phyloP scores from a whole-genome alignment of 108 stramenopile genomes.

The Cyclotella cryptica region DNA sequence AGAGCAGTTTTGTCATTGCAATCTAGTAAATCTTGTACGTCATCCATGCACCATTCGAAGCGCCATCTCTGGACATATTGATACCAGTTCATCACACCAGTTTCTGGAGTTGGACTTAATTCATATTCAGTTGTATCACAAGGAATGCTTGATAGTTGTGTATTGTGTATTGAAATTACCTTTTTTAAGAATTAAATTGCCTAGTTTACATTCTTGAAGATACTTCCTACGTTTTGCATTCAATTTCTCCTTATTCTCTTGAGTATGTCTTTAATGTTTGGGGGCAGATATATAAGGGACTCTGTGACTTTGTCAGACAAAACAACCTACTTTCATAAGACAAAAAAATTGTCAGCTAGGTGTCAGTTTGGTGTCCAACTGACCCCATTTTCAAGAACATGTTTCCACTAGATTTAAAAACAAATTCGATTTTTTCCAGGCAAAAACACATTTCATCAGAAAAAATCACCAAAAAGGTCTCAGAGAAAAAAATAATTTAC shows the following conservation, averaged over 20 bases:
- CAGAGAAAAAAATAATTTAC: too few relatives aligned
- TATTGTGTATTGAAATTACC: constrained; percentile 13
- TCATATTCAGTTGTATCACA: constrained; percentile 21
- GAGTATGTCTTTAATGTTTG: too few relatives aligned
- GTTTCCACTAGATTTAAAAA: too few relatives aligned
- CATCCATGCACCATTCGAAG: constrained; percentile 12
- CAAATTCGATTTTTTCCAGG: too few relatives aligned
- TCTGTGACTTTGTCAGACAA: too few relatives aligned
- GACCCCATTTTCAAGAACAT: too few relatives aligned
- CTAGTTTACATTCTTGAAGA: background rate
- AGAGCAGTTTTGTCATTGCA: background rate
- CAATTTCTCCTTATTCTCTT: background rate
- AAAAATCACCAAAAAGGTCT: too few relatives aligned
- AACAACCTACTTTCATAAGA: too few relatives aligned
- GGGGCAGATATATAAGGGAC: too few relatives aligned
- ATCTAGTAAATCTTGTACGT: constrained; percentile 12
- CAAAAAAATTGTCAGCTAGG: too few relatives aligned
- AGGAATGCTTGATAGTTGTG: background rate
- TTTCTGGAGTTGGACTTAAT: constrained; percentile 5
- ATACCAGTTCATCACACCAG: constrained; percentile 15
- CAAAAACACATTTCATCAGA: too few relatives aligned
- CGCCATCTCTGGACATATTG: constrained; percentile 9
- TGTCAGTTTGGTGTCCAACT: too few relatives aligned
- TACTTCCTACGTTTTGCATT: background rate
- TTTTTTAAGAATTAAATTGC: background rate